A percentile compares a stretch with the other conserved stretches of the same genome.
phyloP scores from a whole-genome alignment of 192 early-diverging fungal species.

The Borealophlyctis nickersoniae region DNA sequence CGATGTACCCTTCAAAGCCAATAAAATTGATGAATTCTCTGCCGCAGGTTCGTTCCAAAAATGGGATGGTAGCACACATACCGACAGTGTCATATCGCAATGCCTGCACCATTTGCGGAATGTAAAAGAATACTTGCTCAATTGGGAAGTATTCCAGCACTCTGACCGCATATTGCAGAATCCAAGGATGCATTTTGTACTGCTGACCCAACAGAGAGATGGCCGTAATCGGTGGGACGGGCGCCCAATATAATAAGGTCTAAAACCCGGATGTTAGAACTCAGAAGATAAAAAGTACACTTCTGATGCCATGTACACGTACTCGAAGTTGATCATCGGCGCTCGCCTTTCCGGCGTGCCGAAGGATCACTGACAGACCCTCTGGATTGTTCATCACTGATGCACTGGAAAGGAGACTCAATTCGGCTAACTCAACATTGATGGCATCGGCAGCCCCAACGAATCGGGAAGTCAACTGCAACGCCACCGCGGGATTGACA shows the following conservation, averaged over 20 bases:
- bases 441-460: slow-evolving; percentile 58
- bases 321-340: slow-evolving; percentile 35
- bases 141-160: slow-evolving; percentile 86
- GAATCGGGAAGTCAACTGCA: slow-evolving; percentile 76
- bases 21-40: not conserved
- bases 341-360: slow-evolving; percentile 38
- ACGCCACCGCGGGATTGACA: slow-evolving; percentile 74
- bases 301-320: slow-evolving; percentile 2
- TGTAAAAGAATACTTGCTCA: slow-evolving; percentile 96
- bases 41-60: not conserved
- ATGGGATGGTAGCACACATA: slow-evolving; percentile 16
- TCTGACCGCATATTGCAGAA: slow-evolving; percentile 92
- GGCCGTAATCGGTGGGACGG: slow-evolving; percentile 87
- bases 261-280: slow-evolving; percentile 11
- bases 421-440: slow-evolving; percentile 57
- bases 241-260: slow-evolving; percentile 81
- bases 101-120: slow-evolving; percentile 97
- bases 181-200: slow-evolving; percentile 75
- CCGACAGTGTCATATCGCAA: slow-evolving; percentile 76
- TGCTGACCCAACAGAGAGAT: slow-evolving; percentile 71
- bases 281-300: too few relatives aligned
- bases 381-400: slow-evolving; percentile 66
- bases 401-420: slow-evolving; percentile 22
- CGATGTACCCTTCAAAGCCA: slow-evolving; percentile 80
- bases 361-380: slow-evolving; percentile 71